Conservation (phyloP, 441 rosid species). For the Erodium texanum region DNA sequence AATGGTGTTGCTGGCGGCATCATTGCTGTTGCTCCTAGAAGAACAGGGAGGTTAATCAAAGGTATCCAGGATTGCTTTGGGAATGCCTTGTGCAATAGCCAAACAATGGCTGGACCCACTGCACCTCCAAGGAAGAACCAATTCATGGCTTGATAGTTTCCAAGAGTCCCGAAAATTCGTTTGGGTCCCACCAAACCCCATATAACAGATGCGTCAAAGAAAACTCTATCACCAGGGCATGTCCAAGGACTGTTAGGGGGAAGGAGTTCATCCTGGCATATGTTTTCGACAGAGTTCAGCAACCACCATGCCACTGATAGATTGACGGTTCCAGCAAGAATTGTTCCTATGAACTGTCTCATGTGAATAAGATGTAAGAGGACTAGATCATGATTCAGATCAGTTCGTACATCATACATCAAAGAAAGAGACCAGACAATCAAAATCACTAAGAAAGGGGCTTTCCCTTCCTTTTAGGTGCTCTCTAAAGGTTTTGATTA, state of each 20-base stretch:
- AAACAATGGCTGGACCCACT: slow-evolving; percentile 58
- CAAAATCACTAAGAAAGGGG: neutral
- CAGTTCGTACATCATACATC: neutral
- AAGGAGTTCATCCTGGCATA: slow-evolving; percentile 65
- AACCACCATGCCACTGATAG: slow-evolving; percentile 78
- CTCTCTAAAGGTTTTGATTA: neutral
- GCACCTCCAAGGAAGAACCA: slow-evolving; percentile 81
- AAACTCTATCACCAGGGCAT: slow-evolving; percentile 69
- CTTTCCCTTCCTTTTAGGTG: neutral
- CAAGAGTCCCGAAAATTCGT: slow-evolving; percentile 59
- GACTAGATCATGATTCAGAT: slow-evolving; percentile 2
- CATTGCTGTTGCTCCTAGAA: slow-evolving; percentile 60
- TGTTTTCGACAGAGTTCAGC: slow-evolving; percentile 50
- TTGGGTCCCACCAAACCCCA: slow-evolving; percentile 85
- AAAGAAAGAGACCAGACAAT: neutral
- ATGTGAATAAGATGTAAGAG: slow-evolving; percentile 12
- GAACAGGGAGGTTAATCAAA: slow-evolving; percentile 70
- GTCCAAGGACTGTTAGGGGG: slow-evolving; percentile 77
- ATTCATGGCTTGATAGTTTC: slow-evolving; percentile 59
- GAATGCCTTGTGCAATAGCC: slow-evolving; percentile 60
- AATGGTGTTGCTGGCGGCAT: slow-evolving; percentile 82
- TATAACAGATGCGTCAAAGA: slow-evolving; percentile 79
- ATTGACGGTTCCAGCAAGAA: slow-evolving; percentile 75
- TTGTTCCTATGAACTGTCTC: slow-evolving; percentile 59
- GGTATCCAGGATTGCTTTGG: slow-evolving; percentile 72